Conservation (phyloP, 2,329 filamentous ascomycete genomes). For the Geoglossum cookeanum region DNA sequence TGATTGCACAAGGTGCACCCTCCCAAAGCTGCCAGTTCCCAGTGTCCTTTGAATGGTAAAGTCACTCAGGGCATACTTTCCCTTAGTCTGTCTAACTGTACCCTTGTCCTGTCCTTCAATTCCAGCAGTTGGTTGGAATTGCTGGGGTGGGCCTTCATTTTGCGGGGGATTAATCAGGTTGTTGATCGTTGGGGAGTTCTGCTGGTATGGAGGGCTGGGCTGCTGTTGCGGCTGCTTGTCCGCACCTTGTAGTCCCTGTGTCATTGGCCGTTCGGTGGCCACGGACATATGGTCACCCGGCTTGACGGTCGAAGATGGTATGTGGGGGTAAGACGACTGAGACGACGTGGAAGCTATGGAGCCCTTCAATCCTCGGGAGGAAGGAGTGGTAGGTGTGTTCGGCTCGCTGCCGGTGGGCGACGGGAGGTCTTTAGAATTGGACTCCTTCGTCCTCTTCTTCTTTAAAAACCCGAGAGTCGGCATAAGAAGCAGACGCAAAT, state of each 20-base stretch:
- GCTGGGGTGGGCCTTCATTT: constrained; percentile 23
- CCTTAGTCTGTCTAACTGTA: constrained; percentile 48
- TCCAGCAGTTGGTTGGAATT: constrained; percentile 14
- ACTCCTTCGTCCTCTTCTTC: constrained; percentile 97
- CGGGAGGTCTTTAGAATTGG: constrained; percentile 44
- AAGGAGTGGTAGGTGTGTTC: constrained; percentile 33
- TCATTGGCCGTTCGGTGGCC: background rate
- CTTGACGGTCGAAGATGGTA: background rate
- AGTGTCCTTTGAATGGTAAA: constrained; percentile 81
- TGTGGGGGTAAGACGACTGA: constrained; percentile 3
- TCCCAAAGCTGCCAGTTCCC: constrained; percentile 89
- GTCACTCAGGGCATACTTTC: constrained; percentile 86
- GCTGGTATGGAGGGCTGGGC: background rate
- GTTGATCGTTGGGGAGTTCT: constrained; percentile 38
- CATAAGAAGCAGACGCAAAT: constrained; percentile 36
- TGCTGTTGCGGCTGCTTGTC: constrained; percentile 2
- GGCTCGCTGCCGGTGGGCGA: constrained; percentile 46
- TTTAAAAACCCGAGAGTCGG: constrained; percentile 91
- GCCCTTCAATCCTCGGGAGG: constrained; percentile 29
- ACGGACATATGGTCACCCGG: constrained; percentile 2
- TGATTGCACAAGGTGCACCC: constrained; percentile 91
- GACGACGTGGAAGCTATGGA: constrained; percentile 4
- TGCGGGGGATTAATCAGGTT: constrained; percentile 59
- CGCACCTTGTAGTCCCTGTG: background rate
- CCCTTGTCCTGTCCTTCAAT: constrained; percentile 16